phyloP scores from a whole-genome alignment of 1,139 yeast genomes.

The Candida glucosophila region DNA sequence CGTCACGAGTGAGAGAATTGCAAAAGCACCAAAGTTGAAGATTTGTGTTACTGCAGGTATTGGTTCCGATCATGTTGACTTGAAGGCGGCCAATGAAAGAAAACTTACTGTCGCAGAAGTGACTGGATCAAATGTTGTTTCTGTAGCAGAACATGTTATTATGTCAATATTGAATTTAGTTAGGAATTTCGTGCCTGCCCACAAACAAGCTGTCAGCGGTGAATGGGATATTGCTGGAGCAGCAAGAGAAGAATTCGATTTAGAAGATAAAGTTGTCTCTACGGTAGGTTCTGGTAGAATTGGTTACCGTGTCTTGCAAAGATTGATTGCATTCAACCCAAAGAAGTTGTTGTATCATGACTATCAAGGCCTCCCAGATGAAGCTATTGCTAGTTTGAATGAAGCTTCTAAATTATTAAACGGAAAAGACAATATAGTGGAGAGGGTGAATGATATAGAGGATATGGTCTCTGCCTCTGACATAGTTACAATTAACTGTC shows the following conservation, averaged over 20 bases:
- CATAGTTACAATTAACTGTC: constrained; percentile 71
- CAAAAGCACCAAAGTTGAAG: constrained; percentile 66
- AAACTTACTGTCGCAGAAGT: constrained; percentile 68
- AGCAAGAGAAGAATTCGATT: constrained; percentile 65
- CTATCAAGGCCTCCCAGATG: constrained; percentile 60
- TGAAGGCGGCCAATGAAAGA: constrained; percentile 59
- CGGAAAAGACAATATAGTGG: constrained; percentile 33
- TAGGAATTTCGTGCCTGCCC: constrained; percentile 74
- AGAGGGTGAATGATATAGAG: constrained; percentile 56
- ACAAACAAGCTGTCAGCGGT: constrained; percentile 52
- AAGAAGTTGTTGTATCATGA: constrained; percentile 68
- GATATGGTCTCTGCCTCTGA: constrained; percentile 65
- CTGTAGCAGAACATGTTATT: constrained; percentile 77
- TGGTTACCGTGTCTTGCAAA: constrained; percentile 68
- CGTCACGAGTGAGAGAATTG: constrained; percentile 57
- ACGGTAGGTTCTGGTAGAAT: constrained; percentile 82
- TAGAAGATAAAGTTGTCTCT: constrained; percentile 69
- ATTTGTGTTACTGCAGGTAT: constrained; percentile 75
- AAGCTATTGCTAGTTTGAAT: constrained; percentile 44
- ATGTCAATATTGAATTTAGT: constrained; percentile 68
- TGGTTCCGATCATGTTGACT: constrained; percentile 76
- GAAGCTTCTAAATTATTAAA: constrained; percentile 30
- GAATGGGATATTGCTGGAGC: constrained; percentile 76
- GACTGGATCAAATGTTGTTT: constrained; percentile 72
- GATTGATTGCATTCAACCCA: constrained; percentile 67